Conservation (phyloP, 805 yeast genomes). For the Candida peoriensis region DNA sequence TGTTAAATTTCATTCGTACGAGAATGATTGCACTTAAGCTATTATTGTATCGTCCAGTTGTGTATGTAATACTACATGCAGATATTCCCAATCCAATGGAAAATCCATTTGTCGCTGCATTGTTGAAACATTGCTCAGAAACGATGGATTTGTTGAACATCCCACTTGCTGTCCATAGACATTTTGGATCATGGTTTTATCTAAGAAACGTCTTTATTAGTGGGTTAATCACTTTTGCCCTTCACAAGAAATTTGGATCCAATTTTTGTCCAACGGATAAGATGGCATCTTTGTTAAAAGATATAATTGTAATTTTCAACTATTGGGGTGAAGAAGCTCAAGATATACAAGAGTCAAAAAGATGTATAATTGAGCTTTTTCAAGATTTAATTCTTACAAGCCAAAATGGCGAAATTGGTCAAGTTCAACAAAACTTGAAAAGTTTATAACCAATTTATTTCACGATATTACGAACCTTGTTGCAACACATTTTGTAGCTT, state of each 20-base stretch:
- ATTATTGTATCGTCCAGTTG: slow-evolving; percentile 18
- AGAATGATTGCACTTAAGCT: slow-evolving; percentile 19
- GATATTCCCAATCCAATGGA: slow-evolving; percentile 7
- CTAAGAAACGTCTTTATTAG: slow-evolving; percentile 13
- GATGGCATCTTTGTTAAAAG: slow-evolving; percentile 5
- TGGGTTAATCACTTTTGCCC: slow-evolving; percentile 5
- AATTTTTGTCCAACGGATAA: slow-evolving; percentile 9
- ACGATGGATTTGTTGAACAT: slow-evolving; percentile 16
- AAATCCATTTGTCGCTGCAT: slow-evolving; percentile 12
- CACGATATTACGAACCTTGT: no score
- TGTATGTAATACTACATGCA: slow-evolving; percentile 15
- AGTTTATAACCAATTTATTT: no score
- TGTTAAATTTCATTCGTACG: slow-evolving; percentile 17
- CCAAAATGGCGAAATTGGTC: no score
- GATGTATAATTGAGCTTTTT: no score
- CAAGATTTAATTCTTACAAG: no score
- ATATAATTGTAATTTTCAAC: slow-evolving; percentile 8
- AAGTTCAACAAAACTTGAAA: no score
- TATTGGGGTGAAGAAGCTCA: slow-evolving; percentile 21
- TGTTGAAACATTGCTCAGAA: slow-evolving; percentile 15
- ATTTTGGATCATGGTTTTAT: slow-evolving; percentile 24
- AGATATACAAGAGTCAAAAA: slow-evolving; percentile 11
- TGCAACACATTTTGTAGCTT: no score
- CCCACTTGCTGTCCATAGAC: slow-evolving; percentile 22
- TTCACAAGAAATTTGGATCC: slow-evolving; percentile 11